Conservation (phyloP, 495 filamentous ascomycete genomes). For the Daldinia vernicosa region DNA sequence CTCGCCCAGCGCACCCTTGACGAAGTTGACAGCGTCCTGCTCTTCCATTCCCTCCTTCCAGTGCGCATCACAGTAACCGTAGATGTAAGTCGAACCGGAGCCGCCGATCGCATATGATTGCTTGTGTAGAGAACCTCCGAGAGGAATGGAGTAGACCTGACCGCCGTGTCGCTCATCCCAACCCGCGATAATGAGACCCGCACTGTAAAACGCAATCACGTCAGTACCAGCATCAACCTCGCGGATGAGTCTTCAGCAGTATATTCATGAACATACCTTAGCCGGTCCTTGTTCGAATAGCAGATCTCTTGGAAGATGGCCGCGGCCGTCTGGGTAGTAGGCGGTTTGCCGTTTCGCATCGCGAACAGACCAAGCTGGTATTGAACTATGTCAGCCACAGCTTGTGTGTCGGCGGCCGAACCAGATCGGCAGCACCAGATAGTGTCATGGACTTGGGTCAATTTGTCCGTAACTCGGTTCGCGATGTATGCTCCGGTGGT, state of each 20-base stretch:
- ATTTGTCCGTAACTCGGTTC: constrained; percentile 98
- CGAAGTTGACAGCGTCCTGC: constrained; percentile 89
- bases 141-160: constrained; percentile 95
- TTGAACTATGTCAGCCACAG: constrained; percentile 95
- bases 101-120: constrained; percentile 95
- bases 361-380: constrained; percentile 95
- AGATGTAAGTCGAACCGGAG: constrained; percentile 98
- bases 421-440: constrained; percentile 99
- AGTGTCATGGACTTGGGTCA: constrained; percentile 97
- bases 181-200: constrained; percentile 96
- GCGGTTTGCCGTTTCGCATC: constrained; percentile 83
- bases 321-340: constrained; percentile 92
- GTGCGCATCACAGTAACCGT: constrained; percentile 96
- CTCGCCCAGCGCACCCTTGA: constrained; percentile 87
- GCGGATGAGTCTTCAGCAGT: neutral
- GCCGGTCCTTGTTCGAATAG: constrained; percentile 93
- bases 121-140: constrained; percentile 97
- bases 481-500: constrained; percentile 99
- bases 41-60: constrained; percentile 97
- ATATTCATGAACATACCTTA: constrained; percentile 65
- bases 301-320: constrained; percentile 97
- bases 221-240: constrained; percentile 36
- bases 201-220: constrained; percentile 59
- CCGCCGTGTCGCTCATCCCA: constrained; percentile 94
- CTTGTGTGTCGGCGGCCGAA: constrained; percentile 97